A percentile compares a stretch with the other conserved stretches of the same genome.
Conservation (phyloP, 768 basidiomycete genomes). For the Pisolithus sp. region DNA sequence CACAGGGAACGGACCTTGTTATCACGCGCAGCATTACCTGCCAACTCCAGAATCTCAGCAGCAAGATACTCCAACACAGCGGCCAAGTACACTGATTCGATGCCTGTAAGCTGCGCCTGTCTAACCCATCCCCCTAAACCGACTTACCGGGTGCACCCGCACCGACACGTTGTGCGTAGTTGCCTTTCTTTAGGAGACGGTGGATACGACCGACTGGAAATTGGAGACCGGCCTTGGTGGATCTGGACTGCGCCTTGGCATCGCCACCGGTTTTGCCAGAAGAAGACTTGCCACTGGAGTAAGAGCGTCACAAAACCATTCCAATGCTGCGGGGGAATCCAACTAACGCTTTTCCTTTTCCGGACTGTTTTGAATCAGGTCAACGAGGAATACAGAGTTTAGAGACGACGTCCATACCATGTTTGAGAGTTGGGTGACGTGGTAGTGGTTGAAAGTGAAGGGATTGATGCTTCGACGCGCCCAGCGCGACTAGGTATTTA, state of each 20-base stretch:
- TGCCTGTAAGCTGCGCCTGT: neutral
- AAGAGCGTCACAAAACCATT: neutral
- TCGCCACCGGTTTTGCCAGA: conserved; percentile 45
- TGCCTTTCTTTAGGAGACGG: conserved; percentile 66
- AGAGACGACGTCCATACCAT: conserved; percentile 27
- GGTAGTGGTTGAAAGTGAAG: conserved; percentile 6
- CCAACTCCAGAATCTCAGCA: conserved; percentile 82
- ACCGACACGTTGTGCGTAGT: conserved; percentile 67
- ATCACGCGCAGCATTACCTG: conserved; percentile 73
- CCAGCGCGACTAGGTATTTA: conserved; percentile 27
- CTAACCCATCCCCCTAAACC: neutral
- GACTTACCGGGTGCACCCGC: conserved; percentile 58
- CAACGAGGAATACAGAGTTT: neutral
- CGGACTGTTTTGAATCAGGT: conserved; percentile 33
- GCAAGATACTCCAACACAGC: conserved; percentile 84
- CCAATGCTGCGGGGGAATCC: conserved; percentile 2
- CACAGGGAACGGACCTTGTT: conserved; percentile 42
- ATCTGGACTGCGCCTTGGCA: conserved; percentile 59
- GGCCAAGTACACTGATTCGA: conserved; percentile 61
- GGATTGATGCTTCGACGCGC: neutral
- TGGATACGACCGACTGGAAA: conserved; percentile 85
- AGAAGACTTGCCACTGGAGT: conserved; percentile 38
- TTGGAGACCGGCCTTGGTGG: conserved; percentile 55
- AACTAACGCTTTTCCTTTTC: conserved; percentile 50
- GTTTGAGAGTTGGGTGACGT: conserved; percentile 7